Evolutionary conservation across 2,329 filamentous ascomycete species (phyloP), one percentile per base, ranked within the genome.

Genomic region (Trichoderma sp.): DNA sequence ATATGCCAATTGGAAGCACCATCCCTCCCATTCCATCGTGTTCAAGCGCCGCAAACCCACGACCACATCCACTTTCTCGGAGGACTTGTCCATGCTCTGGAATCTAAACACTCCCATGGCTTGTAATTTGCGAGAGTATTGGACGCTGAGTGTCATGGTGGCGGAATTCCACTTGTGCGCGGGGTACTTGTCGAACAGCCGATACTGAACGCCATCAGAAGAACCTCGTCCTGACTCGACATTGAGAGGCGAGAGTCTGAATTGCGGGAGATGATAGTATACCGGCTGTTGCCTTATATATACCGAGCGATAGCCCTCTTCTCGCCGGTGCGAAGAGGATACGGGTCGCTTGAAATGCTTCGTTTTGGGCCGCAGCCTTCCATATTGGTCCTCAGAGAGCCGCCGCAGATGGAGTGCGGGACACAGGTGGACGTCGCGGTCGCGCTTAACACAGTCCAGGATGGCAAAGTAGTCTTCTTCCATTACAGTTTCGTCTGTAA

Each of bases 381-480:
- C 70, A 8, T 66, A 71, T 24, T 71, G 70, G 14, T 60, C 56
- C 40, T 71, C 69, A 7, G 70, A 71, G 3, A 71, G 70, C n/a
- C 65, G 53, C 47, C 69, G 70, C 14, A 71, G 60, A 19, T 43
- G 31, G 16, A 71, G 49, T 35, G 49, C 29, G 11, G 64, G 64
- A 13, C 68, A 69, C 43, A 60, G 40, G 19, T 69, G 66, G 35
- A 57, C 29, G 33, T 69, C 68, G 5, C 55, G 40, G 16, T 43
- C 61, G 3, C 68, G n/a, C 68, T 55, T 55, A 1, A 69, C 60
- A 29, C 68, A 69, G 40, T 69, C 68, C 2, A 69, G 16, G n/a
- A 62, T 57, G 11, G 37, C 64, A 29, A 61, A 68, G 14, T 59
- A 56, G 16, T 70, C 70, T 19, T 70, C 64, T 13, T 65, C 49